Conservation (phyloP, 164 flowering plant species). For the Pachysandra terminalis region DNA sequence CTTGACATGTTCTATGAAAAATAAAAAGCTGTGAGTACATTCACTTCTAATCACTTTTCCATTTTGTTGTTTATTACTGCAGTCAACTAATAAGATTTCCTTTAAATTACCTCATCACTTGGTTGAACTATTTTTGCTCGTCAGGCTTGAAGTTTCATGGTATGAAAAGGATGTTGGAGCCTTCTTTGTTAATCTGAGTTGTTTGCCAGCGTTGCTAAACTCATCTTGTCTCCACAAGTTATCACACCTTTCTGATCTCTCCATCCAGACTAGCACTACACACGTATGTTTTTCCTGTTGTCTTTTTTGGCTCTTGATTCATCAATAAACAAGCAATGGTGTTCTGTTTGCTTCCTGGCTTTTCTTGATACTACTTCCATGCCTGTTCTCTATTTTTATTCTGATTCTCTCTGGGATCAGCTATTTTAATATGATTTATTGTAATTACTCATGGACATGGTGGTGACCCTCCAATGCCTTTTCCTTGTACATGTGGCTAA, state of each 20-base stretch:
- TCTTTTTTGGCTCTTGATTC: neutral
- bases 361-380: too few species aligned
- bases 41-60: neutral
- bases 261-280: slow-evolving; percentile 30
- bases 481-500: too few species aligned
- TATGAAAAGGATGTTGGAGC: slow-evolving; percentile 61
- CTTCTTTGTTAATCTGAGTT: slow-evolving; percentile 72
- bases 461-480: too few species aligned
- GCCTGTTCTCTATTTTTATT: too few species aligned
- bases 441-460: too few species aligned
- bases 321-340: neutral
- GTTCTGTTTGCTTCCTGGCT: neutral
- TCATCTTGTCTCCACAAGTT: slow-evolving; percentile 77
- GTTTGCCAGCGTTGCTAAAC: slow-evolving; percentile 78
- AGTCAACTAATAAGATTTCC: neutral
- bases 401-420: too few species aligned
- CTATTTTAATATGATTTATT: too few species aligned
- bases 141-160: slow-evolving; percentile 80
- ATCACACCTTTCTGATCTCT: slow-evolving; percentile 55
- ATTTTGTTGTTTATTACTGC: neutral
- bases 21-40: slow-evolving; percentile 48
- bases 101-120: neutral
- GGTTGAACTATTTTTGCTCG: slow-evolving; percentile 16
- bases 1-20: slow-evolving; percentile 53
- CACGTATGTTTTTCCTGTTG: slow-evolving; percentile 43